Conservation (phyloP, 2,329 filamentous ascomycete genomes). For the Monilinia vaccinii-corymbosi region DNA sequence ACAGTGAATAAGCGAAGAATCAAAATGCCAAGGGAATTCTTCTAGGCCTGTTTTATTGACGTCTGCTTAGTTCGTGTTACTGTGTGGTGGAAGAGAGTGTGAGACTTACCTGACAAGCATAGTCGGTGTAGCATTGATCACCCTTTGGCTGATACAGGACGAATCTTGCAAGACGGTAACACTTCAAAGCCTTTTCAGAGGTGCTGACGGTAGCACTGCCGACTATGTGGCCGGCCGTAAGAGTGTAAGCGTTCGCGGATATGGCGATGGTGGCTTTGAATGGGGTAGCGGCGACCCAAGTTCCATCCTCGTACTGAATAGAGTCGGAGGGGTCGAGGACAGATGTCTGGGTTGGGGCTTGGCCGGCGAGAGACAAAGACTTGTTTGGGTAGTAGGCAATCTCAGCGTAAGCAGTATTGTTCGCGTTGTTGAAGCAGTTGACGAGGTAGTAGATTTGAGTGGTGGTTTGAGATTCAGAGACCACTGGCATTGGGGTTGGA, state of each 20-base stretch:
- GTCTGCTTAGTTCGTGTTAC: background rate
- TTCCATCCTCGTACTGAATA: conserved; percentile 9
- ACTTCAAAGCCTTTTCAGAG: background rate
- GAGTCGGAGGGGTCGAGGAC: background rate
- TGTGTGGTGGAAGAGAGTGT: background rate
- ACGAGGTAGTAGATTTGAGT: conserved; percentile 8
- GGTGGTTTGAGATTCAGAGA: background rate
- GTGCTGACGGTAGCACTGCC: background rate
- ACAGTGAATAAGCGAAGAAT: background rate
- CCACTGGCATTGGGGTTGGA: background rate
- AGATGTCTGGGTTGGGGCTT: background rate
- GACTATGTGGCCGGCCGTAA: background rate
- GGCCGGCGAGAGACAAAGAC: background rate
- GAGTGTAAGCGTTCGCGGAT: background rate
- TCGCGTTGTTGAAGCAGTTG: conserved; percentile 9
- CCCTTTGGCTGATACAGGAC: conserved; percentile 3
- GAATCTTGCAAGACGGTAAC: conserved; percentile 4
- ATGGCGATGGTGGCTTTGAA: background rate
- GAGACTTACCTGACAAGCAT: conserved; percentile 6
- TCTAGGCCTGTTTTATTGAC: background rate
- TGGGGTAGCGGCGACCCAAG: background rate
- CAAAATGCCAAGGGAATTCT: background rate
- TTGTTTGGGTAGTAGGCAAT: background rate
- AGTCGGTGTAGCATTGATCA: conserved; percentile 8
- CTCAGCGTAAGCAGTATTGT: background rate